Evolutionary conservation across 495 filamentous ascomycete genomes (phyloP), one percentile per base, ranked within the genome.

Genomic region (Penicillium lagena): DNA sequence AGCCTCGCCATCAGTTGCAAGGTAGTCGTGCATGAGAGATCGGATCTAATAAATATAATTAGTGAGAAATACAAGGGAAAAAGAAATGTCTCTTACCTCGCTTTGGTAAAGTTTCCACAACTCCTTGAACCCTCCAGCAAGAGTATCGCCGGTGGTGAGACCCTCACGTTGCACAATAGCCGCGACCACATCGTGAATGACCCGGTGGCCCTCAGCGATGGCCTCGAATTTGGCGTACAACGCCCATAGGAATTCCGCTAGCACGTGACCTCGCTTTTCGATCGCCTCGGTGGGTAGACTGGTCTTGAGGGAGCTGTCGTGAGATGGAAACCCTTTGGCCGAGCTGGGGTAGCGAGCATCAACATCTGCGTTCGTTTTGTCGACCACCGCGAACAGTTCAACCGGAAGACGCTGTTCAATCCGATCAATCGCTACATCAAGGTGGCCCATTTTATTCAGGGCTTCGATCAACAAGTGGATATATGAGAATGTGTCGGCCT

Each of bases 181-280:
- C 35, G 79, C 80, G 48, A 96, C 79, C 36, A 91, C 83, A 62
- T 99, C 93, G 59, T 96, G 89, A 39, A 97, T 76, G 2, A 95
- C 87, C 39, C 93, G 85, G 56, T 99, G 94, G 11, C 93, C 85
- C 63, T 99, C 93, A 11, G 89, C 89, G 49, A 99, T 96, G 12
- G 94, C 82, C 59, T 96, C 93, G 55, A 99, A 95, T 51, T 96
- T 95, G 12, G 90, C 88, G 64, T 95, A 99, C 0, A 99, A 66
- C 2, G 90, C 91, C 81, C 81, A 90, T 7, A 99, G 70, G 30
- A 95, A 79, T 55, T 99, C 93, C 42, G 89, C 82, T 30, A 99
- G 80, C 14, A 95, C 85, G 54, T 84, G 83, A 12, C 83, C 86
- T 7, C 86, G 78, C 55, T 85, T 79, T 43, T 85, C 81, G 12